Conservation (phyloP, 2,329 filamentous ascomycete genomes). For the Lecanicillium sp. region DNA sequence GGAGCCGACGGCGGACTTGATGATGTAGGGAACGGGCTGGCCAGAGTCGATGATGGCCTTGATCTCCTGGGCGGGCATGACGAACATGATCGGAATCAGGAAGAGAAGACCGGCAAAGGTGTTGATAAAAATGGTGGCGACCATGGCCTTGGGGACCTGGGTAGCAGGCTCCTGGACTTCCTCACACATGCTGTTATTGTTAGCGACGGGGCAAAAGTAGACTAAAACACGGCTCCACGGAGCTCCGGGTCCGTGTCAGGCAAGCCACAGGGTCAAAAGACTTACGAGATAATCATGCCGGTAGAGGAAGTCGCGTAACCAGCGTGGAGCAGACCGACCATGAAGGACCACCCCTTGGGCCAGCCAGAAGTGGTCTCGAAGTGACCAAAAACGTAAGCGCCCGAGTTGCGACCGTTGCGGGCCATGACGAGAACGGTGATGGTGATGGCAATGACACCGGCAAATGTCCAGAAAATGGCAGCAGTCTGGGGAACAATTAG, state of each 20-base stretch:
- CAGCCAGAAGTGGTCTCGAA: slow-evolving; percentile 66
- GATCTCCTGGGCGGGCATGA: slow-evolving; percentile 55
- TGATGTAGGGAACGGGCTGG: slow-evolving; percentile 60
- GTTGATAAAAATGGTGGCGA: slow-evolving; percentile 61
- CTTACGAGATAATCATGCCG: slow-evolving; percentile 73
- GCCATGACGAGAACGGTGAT: slow-evolving; percentile 59
- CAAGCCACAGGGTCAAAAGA: slow-evolving; percentile 16
- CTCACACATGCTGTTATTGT: slow-evolving; percentile 58
- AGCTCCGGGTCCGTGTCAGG: slow-evolving; percentile 12
- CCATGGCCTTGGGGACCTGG: slow-evolving; percentile 69
- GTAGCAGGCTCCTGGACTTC: slow-evolving; percentile 60
- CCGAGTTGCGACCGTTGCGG: slow-evolving; percentile 59
- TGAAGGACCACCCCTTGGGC: slow-evolving; percentile 66
- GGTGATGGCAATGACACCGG: slow-evolving; percentile 60
- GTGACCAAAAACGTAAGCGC: slow-evolving; percentile 58
- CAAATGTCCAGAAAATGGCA: slow-evolving; percentile 70
- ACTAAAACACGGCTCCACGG: too few relatives aligned
- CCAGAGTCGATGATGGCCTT: slow-evolving; percentile 48
- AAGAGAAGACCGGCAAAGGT: slow-evolving; percentile 60
- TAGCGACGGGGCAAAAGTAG: slow-evolving; percentile 11
- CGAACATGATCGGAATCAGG: slow-evolving; percentile 62
- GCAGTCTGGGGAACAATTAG: slow-evolving; percentile 47
- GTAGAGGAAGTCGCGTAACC: slow-evolving; percentile 70
- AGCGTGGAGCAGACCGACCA: slow-evolving; percentile 64
- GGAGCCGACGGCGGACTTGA: slow-evolving; percentile 56